Evolutionary conservation across 257 asterid species (phyloP), one percentile per base, ranked within the genome.

Genomic region (Solanum sitiens): DNA sequence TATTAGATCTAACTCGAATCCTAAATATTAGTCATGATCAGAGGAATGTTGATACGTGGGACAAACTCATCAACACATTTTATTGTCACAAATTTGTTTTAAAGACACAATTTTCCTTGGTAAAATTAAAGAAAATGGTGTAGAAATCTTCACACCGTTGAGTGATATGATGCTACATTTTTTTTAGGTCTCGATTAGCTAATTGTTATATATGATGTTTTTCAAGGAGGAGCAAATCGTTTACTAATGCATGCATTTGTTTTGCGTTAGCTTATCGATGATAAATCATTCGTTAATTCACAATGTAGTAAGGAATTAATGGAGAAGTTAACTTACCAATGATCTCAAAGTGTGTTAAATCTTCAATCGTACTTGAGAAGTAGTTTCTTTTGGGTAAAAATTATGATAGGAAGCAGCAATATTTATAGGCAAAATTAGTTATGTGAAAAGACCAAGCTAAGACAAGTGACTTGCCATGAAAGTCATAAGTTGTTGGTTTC

Each of bases 381-480:
- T 15, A 45, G 42, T n/a, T 76, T 45, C 15, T 65, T 39, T 39
- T 18, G 70, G 42, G 30, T 80, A 5, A 39, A 72, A 47, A 30
- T 30, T 47, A 50, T 47, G 70, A 47, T 80, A 30, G 85, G 30
- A 10, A 50, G 18, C 20, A 82, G 85, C 37, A 82, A 30, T 82
- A 82, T 82, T 82, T 82, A 82, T 82, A 82, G 85, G 70, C 45
- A 50, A 30, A 47, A 9, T 45, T 80, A 21, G 83, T 42, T 40
- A 76, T 40, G 59, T 40, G 59, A 5, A 40, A 42, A 2, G 56
- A 42, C 80, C 80, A 75, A 83, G 61, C 35, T 53, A 77, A 76
- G 70, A 50, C 53, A 79, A 73, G n/a, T 80, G 42, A 82, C 86
- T 87, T 87, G 87, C 87, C 61, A 83, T 25, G 84, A 83, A 82